phyloP scores from a whole-genome alignment of 2,329 filamentous ascomycete genomes.

The Pochonia chlamydosporia region DNA sequence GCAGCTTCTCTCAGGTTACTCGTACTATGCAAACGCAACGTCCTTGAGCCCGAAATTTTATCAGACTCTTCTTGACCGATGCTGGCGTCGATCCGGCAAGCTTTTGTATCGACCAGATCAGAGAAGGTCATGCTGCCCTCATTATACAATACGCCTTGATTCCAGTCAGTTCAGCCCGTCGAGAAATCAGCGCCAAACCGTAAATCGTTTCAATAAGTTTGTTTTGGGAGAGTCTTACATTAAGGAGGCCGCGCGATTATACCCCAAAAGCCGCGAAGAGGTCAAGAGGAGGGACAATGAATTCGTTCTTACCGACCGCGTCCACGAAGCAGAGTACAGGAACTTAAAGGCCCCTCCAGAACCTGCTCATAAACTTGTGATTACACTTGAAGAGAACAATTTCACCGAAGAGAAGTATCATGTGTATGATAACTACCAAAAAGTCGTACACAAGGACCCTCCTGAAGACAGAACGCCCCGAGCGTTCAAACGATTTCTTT shows the following conservation, averaged over 20 bases:
- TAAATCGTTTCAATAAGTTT: slow-evolving; percentile 71
- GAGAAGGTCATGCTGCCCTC: slow-evolving; percentile 78
- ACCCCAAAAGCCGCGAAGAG: slow-evolving; percentile 63
- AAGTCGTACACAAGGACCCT: slow-evolving; percentile 63
- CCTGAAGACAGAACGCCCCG: slow-evolving; percentile 49
- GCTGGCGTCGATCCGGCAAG: slow-evolving; percentile 68
- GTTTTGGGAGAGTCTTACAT: slow-evolving; percentile 64
- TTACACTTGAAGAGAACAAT: slow-evolving; percentile 63
- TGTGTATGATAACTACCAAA: slow-evolving; percentile 72
- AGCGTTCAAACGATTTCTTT: slow-evolving; percentile 69
- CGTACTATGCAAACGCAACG: slow-evolving; percentile 62
- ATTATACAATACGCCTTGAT: slow-evolving; percentile 77
- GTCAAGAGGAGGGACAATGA: slow-evolving; percentile 57
- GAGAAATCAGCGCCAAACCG: slow-evolving; percentile 66
- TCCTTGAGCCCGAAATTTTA: slow-evolving; percentile 62
- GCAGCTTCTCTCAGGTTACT: slow-evolving; percentile 49
- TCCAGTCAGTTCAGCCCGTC: slow-evolving; percentile 58
- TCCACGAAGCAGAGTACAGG: slow-evolving; percentile 62
- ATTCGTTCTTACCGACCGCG: slow-evolving; percentile 59
- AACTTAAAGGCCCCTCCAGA: slow-evolving; percentile 51
- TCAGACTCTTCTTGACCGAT: slow-evolving; percentile 65
- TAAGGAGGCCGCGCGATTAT: slow-evolving; percentile 55
- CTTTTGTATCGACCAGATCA: slow-evolving; percentile 76
- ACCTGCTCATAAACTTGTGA: slow-evolving; percentile 61
- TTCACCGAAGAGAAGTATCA: slow-evolving; percentile 73